A percentile compares a stretch with the other conserved stretches of the same genome.
phyloP scores from a whole-genome alignment of 495 filamentous ascomycete species.

The Penicillium salamii region DNA sequence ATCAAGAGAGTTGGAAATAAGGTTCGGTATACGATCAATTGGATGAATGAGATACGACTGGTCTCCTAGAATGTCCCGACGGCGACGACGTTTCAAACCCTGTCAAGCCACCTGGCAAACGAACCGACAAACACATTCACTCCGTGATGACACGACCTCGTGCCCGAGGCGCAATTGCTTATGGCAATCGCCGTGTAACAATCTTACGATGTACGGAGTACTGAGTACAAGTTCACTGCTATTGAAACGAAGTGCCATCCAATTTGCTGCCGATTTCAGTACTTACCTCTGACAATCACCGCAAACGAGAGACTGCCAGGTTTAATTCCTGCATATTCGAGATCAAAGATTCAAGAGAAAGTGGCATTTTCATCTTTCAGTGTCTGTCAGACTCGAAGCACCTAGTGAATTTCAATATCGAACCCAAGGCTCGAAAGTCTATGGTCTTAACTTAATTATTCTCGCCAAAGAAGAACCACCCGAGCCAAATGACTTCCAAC shows the following conservation, averaged over 20 bases:
- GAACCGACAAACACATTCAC: neutral
- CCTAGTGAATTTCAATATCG: neutral
- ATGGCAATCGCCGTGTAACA: neutral
- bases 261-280: neutral
- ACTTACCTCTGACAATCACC: neutral
- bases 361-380: no score
- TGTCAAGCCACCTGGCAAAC: no score
- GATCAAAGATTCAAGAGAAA: no score
- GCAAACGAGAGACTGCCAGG: neutral
- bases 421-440: conserved; percentile 2
- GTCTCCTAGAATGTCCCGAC: no score
- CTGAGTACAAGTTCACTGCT: neutral
- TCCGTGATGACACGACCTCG: neutral
- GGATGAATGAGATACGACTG: no score
- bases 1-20: no score
- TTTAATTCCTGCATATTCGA: neutral
- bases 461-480: conserved; percentile 16
- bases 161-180: neutral
- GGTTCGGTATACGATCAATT: no score
- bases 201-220: neutral
- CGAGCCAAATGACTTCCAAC: conserved; percentile 18
- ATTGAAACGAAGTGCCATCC: neutral
- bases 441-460: conserved; percentile 17
- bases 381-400: no score
- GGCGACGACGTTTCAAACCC: no score